A percentile compares a stretch with the other conserved stretches of the same genome.
These are phyloP conservation scores for Pythium periplocum DNA, from an alignment of 352 stramenopile species.

Conservation along the genomic window DNA sequence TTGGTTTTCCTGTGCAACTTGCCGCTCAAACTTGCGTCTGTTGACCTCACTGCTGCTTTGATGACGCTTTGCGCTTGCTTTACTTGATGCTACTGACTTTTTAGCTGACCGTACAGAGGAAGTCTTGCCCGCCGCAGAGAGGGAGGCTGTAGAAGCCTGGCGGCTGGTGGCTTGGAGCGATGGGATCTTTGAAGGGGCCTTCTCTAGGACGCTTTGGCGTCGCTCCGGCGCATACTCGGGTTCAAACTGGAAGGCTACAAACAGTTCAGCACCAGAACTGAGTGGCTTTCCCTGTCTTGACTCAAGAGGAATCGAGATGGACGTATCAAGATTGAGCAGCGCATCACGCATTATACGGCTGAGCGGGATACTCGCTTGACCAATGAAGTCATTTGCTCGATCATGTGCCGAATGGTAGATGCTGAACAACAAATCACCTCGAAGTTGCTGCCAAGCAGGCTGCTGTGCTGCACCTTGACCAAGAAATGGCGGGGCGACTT, in stretches of 20 bases:
- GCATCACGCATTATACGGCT: slow-evolving; percentile 22
- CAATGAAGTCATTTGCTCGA: slow-evolving; percentile 38
- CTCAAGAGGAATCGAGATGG: slow-evolving; percentile 21
- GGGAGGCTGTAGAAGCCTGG: too few species aligned
- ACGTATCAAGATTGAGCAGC: not conserved
- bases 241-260: slow-evolving; percentile 37
- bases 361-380: slow-evolving; percentile 42
- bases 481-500: slow-evolving; percentile 29
- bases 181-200: too few species aligned
- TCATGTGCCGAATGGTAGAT: slow-evolving; percentile 27
- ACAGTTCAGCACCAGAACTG: slow-evolving; percentile 14
- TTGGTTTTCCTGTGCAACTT: slow-evolving; percentile 51
- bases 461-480: slow-evolving; percentile 7
- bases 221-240: slow-evolving; percentile 23
- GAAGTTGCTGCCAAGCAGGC: slow-evolving; percentile 41
- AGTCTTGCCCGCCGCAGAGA: too few species aligned
- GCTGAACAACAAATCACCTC: slow-evolving; percentile 56
- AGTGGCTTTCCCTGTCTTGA: slow-evolving; percentile 30
- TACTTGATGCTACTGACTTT: too few species aligned
- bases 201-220: not conserved
- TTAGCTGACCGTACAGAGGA: too few species aligned
- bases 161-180: too few species aligned
- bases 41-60: slow-evolving; percentile 61
- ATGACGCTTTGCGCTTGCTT: slow-evolving; percentile 3
- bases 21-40: slow-evolving; percentile 41